Evolutionary conservation across 768 basidiomycete species (phyloP), one percentile per base, ranked within the genome.

Genomic region (Trametes gibbosa): DNA sequence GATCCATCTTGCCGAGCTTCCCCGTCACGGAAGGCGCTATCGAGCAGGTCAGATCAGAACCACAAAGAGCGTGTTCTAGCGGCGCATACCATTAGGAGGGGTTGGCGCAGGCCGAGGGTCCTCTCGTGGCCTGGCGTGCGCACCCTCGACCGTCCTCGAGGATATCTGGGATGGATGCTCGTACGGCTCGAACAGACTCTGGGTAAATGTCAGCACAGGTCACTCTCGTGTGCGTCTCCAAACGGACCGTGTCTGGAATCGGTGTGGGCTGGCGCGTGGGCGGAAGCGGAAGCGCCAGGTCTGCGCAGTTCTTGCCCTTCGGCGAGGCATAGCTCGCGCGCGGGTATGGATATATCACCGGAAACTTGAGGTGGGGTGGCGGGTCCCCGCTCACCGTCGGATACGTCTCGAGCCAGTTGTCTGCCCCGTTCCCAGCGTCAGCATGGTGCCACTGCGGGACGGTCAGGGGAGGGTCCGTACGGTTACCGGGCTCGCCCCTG

Each of bases 271-370:
- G 50, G 14, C 66, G 59, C 17, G 55, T 59, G 1, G 50, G 34
- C 5, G 66, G 66, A n/a, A 68, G 52, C 8, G 53, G 52, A 12
- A 65, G 56, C 4, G 58, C 60, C 4, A 68, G 17, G 40, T 68
- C 63, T 4, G 21, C 42, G 50, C 58, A 65, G n/a, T 55, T 63
- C 51, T 43, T 59, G 21, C 55, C 54, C 9, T 16, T 45, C 6
- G 53, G 59, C 7, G 58, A 42, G 24, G 66, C 63, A 60, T 63
- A 65, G 57, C 64, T 63, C 13, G 65, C 61, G 19, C 56, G 55
- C 19, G 66, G 66, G 42, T 69, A 70, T 43, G 69, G 69, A 37
- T 49, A 61, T 37, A 55, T 52, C 27, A 70, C 60, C 14, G 65
- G 66, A n/a, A 65, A 59, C 9, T 23, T 10, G 37, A 53, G 27